Evolutionary conservation across 202 grass and related monocot species (phyloP).

Genomic region (Musa balbisiana): DNA sequence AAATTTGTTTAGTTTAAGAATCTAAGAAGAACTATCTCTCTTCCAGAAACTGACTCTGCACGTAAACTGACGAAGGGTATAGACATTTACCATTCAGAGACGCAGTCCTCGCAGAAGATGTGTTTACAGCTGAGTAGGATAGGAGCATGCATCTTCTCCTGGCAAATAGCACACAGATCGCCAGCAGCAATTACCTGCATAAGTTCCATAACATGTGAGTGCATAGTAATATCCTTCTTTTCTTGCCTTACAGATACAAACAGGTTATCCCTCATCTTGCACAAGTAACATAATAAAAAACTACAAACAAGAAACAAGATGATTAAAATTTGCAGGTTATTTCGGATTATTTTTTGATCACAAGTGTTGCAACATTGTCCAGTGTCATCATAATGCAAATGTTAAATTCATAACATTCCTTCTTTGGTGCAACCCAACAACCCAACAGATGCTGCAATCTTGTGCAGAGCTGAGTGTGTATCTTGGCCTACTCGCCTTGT

Average conservation of each 20-base stretch:
- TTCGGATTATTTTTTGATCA: no score
- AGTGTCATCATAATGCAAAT: no score
- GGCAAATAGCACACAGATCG: slow-evolving; percentile 5
- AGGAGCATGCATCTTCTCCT: slow-evolving; percentile 8
- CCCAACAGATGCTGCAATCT: not conserved
- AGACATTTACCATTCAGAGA: slow-evolving; percentile 3
- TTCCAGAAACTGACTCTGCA: not conserved
- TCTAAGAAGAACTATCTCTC: not conserved
- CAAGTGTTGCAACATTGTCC: no score
- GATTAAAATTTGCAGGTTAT: no score
- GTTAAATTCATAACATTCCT: not conserved
- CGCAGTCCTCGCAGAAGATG: slow-evolving; percentile 5
- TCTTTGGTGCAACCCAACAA: not conserved
- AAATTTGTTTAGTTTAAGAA: not conserved
- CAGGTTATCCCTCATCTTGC: no score
- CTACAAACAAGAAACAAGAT: no score
- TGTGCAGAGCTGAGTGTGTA: not conserved
- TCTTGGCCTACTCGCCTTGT: no score
- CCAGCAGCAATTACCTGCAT: not conserved
- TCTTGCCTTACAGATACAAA: not conserved
- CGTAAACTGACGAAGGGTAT: not conserved
- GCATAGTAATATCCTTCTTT: not conserved
- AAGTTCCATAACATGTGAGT: not conserved
- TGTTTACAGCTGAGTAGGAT: slow-evolving; percentile 1
- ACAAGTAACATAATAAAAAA: not conserved